These are phyloP conservation scores for Lenzites betulinus DNA, from an alignment of 768 basidiomycete species.

Conservation along the genomic window DNA sequence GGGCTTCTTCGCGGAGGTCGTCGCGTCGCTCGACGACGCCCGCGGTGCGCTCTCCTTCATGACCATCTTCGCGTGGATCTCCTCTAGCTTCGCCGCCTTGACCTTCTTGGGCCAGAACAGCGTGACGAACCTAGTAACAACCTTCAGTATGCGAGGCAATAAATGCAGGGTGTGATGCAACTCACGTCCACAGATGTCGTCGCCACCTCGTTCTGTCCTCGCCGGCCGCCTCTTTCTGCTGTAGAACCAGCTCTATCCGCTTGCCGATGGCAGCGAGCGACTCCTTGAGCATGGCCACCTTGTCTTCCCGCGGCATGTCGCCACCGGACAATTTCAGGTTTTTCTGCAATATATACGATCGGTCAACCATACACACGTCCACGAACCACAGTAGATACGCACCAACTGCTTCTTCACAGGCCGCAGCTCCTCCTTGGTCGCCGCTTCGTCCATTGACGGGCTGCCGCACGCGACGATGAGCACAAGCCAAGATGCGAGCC, in stretches of 20 bases:
- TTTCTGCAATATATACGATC: constrained; percentile 50
- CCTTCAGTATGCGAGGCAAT: no score
- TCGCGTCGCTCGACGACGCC: constrained; percentile 30
- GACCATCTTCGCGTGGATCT: constrained; percentile 96
- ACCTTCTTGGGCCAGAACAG: constrained; percentile 99
- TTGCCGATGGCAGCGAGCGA: constrained; percentile 92
- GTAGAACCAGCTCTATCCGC: constrained; percentile 84
- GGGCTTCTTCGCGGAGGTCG: constrained; percentile 32
- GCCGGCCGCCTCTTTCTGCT: constrained; percentile 72
- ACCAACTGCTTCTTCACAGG: constrained; percentile 95
- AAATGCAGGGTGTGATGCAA: constrained; percentile 24
- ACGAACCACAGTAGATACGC: no score
- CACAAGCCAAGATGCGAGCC: neutral
- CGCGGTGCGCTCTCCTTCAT: constrained; percentile 65
- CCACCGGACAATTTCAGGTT: constrained; percentile 93
- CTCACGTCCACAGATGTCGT: constrained; percentile 95
- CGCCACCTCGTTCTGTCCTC: constrained; percentile 88
- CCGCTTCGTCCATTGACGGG: constrained; percentile 91
- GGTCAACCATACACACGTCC: no score
- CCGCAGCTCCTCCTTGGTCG: constrained; percentile 92
- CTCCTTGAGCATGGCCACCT: constrained; percentile 94
- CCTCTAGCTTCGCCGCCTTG: constrained; percentile 88
- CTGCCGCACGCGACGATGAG: constrained; percentile 40
- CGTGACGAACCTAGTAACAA: constrained; percentile 74
- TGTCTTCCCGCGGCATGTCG: constrained; percentile 92